Evolutionary conservation across 257 asterid genomes (phyloP), one percentile per base, ranked within the genome.

Genomic region (Rubia yunnanensis): DNA sequence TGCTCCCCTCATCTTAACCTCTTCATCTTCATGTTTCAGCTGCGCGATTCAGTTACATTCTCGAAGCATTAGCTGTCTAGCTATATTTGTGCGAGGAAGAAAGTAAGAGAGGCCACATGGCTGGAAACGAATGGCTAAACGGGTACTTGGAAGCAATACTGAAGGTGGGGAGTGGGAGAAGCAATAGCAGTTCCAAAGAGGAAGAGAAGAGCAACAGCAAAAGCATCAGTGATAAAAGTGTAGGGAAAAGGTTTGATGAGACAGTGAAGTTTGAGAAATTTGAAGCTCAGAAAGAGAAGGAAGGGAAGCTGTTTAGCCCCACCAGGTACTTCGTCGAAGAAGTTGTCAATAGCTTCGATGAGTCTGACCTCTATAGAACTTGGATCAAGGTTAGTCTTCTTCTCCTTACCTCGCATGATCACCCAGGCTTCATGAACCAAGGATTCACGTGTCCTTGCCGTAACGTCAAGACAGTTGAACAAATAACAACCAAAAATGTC

Each of bases 91-190:
- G 36, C 5, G 22, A 38, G 65, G 11, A 34, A 35, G 27, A 4
- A 66, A 39, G 54, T 28, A 20, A 41, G 36, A 30, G 31, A 55
- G 62, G 67, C 1, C 6, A 10, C 5, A 81, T 81, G 91, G 87
- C 79, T 27, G 84, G 79, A 52, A 84, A 84, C 24, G 91, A 84
- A 53, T 86, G 95, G 91, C 66, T 84, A 32, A 86, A 86, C 38
- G 87, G 91, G 60, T 86, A 84, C 68, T 72, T 86, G 84, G 91
- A 86, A 80, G 95, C 95, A 6, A 86, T 86, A 54, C 65, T 86
- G 81, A 88, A 86, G 20, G 80, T 73, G 1, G 91, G 84, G 59
- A 70, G 52, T 32, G 79, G 63, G 41, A 39, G 78, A 67, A 71
- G 66, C n/a, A 63, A 6, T 24, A 38, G 46, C 44, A 13, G 59